These are phyloP conservation scores for Trichosporon asahii DNA, from an alignment of 1,284 basidiomycete genomes.

Conservation along the genomic window DNA sequence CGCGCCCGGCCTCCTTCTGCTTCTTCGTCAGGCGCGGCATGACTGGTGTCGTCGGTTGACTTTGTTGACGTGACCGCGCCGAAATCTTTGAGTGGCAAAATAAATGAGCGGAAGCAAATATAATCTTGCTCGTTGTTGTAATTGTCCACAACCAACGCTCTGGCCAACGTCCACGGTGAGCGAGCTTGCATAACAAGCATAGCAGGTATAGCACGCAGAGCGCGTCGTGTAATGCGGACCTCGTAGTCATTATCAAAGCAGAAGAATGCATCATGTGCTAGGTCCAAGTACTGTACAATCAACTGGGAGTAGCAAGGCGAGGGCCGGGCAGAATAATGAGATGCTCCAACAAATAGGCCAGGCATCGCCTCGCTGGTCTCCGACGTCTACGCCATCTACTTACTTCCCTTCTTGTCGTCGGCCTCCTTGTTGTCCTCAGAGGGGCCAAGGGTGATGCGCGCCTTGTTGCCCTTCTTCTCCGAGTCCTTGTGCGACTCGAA, in stretches of 20 bases:
- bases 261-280: conserved; percentile 11
- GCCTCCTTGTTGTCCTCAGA: conserved; percentile 1
- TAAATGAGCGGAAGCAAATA: neutral
- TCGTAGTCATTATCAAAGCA: neutral
- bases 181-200: too few relatives aligned
- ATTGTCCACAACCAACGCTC: neutral
- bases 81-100: conserved; percentile 10
- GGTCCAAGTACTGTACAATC: conserved; percentile 11
- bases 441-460: conserved; percentile 61
- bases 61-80: neutral
- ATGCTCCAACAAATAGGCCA: neutral
- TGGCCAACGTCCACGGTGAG: too few relatives aligned
- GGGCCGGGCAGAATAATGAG: conserved; percentile 3
- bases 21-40: conserved; percentile 44
- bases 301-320: conserved; percentile 3
- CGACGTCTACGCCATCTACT: conserved; percentile 4
- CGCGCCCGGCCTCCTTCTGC: conserved; percentile 38
- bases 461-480: conserved; percentile 86
- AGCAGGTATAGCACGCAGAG: too few relatives aligned
- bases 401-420: conserved; percentile 9
- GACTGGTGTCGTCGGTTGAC: neutral
- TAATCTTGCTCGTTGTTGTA: neutral
- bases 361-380: neutral
- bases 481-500: conserved; percentile 91
- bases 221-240: too few relatives aligned